phyloP scores from a whole-genome alignment of 441 rosid species.

The Kokia cookei region DNA sequence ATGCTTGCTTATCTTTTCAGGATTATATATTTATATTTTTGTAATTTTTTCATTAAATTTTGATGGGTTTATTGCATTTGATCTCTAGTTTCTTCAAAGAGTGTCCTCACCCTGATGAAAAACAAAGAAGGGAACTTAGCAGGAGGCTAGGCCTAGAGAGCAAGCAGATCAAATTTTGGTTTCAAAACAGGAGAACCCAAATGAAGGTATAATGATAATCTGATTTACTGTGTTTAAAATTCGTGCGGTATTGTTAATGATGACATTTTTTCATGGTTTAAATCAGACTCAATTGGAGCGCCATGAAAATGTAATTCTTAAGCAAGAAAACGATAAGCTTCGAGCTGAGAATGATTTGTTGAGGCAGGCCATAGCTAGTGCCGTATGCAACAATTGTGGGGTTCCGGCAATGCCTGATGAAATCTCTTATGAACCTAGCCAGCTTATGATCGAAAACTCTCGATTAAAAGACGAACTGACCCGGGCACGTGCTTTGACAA shows the following conservation, averaged over 20 bases:
- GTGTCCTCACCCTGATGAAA: constrained; percentile 67
- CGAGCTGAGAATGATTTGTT: constrained; percentile 38
- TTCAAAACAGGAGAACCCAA: constrained; percentile 66
- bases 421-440: constrained; percentile 34
- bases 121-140: constrained; percentile 50
- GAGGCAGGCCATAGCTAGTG: constrained; percentile 33
- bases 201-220: constrained; percentile 38
- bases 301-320: constrained; percentile 43
- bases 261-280: not conserved
- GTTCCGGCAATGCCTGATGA: constrained; percentile 37
- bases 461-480: constrained; percentile 42
- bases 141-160: constrained; percentile 40
- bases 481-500: constrained; percentile 30
- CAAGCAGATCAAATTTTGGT: constrained; percentile 68
- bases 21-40: not conserved
- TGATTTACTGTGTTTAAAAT: not conserved
- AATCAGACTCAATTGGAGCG: constrained; percentile 55
- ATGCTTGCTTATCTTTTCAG: not conserved
- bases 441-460: constrained; percentile 46
- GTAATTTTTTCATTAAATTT: not conserved
- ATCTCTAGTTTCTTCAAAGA: constrained; percentile 43
- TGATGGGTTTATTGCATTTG: not conserved
- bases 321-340: constrained; percentile 45
- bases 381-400: constrained; percentile 48
- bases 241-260: not conserved